These are phyloP conservation scores for Stephanocyclus meneghinianus DNA, from an alignment of 352 stramenopile genomes.

Conservation along the genomic window DNA sequence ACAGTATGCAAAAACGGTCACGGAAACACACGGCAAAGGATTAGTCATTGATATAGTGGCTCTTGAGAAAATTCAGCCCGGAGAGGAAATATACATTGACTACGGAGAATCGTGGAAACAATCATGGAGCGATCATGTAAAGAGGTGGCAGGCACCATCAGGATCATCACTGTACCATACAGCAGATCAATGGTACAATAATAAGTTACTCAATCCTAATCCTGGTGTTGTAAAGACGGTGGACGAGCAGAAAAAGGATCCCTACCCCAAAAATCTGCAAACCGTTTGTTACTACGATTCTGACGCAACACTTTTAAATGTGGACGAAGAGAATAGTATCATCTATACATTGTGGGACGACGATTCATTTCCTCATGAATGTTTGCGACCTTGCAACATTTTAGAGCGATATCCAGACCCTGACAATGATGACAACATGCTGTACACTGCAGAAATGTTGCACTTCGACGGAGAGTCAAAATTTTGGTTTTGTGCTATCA, in stretches of 20 bases:
- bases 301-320: slow-evolving; percentile 26
- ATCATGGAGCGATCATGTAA: slow-evolving; percentile 44
- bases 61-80: slow-evolving; percentile 22
- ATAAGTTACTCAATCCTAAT: slow-evolving; percentile 19
- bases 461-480: slow-evolving; percentile 36
- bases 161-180: slow-evolving; percentile 25
- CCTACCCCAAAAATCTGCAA: slow-evolving; percentile 43
- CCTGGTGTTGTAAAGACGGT: slow-evolving; percentile 27
- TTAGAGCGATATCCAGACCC: slow-evolving; percentile 37
- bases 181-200: slow-evolving; percentile 40
- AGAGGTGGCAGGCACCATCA: slow-evolving; percentile 31
- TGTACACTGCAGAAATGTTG: slow-evolving; percentile 53
- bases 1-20: slow-evolving; percentile 33
- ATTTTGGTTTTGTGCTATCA: slow-evolving; percentile 35
- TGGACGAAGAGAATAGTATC: slow-evolving; percentile 36
- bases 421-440: not conserved
- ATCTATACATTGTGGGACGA: slow-evolving; percentile 38
- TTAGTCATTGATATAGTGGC: slow-evolving; percentile 49
- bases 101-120: slow-evolving; percentile 44
- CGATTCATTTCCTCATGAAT: slow-evolving; percentile 33
- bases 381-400: slow-evolving; percentile 41
- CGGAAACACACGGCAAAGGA: slow-evolving; percentile 54
- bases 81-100: slow-evolving; percentile 50
- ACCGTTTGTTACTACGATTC: slow-evolving; percentile 47
- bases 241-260: slow-evolving; percentile 29